Conservation (phyloP, 129 eudicot species). For the Escallonia herrerae region DNA sequence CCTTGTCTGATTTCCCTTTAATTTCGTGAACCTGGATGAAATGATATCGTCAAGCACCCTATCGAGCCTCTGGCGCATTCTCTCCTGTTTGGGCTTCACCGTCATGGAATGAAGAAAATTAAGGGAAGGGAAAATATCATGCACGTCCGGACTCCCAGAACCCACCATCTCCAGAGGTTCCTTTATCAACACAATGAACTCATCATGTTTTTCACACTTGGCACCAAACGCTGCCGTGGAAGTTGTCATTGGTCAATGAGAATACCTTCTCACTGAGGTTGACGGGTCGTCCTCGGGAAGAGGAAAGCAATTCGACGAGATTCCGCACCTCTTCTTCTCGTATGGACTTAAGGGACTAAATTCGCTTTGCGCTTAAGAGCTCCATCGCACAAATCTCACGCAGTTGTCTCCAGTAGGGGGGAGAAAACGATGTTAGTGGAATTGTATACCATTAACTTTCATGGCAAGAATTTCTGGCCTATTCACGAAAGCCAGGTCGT, state of each 20-base stretch:
- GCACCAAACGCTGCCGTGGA: slow-evolving; percentile 12
- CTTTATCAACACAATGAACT: slow-evolving; percentile 1
- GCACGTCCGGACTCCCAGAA: not conserved
- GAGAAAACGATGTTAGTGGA: not conserved
- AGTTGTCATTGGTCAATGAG: slow-evolving; percentile 3
- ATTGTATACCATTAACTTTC: slow-evolving; percentile 1
- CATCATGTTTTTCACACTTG: slow-evolving; percentile 3
- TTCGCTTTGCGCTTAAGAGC: slow-evolving; percentile 4
- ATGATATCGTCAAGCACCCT: too few species aligned
- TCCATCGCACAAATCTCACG: slow-evolving; percentile 1
- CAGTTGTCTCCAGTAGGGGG: slow-evolving; percentile 1
- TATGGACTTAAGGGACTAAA: not conserved
- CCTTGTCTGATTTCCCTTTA: not conserved
- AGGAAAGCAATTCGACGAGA: not conserved
- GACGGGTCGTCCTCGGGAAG: not conserved
- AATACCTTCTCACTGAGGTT: not conserved
- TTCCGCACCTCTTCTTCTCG: slow-evolving; percentile 6
- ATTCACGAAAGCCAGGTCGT: not conserved
- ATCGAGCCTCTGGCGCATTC: too few species aligned
- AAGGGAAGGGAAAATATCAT: slow-evolving; percentile 7
- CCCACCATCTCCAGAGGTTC: not conserved
- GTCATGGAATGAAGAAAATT: too few species aligned
- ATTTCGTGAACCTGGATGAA: not conserved
- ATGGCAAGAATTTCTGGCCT: slow-evolving; percentile 10
- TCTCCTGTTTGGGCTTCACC: too few species aligned